Evolutionary conservation across 768 basidiomycete genomes (phyloP).

Genomic region (Chiua virens): DNA sequence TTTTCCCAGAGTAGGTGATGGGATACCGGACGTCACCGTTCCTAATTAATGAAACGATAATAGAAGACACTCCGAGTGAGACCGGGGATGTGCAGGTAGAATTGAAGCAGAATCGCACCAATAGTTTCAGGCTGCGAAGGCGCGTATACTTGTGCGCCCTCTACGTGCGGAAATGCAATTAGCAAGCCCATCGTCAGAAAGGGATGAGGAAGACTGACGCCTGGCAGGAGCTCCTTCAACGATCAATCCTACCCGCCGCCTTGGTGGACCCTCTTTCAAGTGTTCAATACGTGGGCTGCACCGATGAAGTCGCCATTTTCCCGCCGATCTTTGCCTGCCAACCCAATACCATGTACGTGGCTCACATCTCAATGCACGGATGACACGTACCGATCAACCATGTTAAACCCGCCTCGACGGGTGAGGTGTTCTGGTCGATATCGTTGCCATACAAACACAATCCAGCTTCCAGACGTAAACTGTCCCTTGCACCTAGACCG

Average conservation of each 20-base stretch:
- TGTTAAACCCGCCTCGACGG: conserved; percentile 86
- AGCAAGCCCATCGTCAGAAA: not conserved
- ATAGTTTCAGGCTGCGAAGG: conserved; percentile 55
- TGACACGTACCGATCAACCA: conserved; percentile 85
- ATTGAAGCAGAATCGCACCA: conserved; percentile 38
- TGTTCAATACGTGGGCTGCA: conserved; percentile 68
- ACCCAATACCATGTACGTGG: not conserved
- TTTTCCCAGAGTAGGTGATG: conserved; percentile 83
- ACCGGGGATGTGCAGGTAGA: not conserved
- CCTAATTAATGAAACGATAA: conserved; percentile 40
- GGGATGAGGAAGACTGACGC: conserved; percentile 43
- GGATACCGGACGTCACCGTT: conserved; percentile 89
- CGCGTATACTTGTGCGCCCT: conserved; percentile 74
- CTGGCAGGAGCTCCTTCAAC: conserved; percentile 86
- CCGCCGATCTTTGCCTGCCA: conserved; percentile 76
- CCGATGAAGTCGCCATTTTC: conserved; percentile 77
- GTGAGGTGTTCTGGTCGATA: conserved; percentile 80
- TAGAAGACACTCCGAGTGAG: conserved; percentile 18
- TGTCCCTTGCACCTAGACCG: conserved; percentile 91
- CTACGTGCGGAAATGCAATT: conserved; percentile 35
- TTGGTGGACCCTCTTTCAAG: conserved; percentile 74
- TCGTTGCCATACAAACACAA: conserved; percentile 97
- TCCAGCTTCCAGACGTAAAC: conserved; percentile 92
- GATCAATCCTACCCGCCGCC: conserved; percentile 78
- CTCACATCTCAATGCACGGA: not conserved